Evolutionary conservation across 2,329 filamentous ascomycete species (phyloP).

Genomic region (Colletotrichum higginsianum): DNA sequence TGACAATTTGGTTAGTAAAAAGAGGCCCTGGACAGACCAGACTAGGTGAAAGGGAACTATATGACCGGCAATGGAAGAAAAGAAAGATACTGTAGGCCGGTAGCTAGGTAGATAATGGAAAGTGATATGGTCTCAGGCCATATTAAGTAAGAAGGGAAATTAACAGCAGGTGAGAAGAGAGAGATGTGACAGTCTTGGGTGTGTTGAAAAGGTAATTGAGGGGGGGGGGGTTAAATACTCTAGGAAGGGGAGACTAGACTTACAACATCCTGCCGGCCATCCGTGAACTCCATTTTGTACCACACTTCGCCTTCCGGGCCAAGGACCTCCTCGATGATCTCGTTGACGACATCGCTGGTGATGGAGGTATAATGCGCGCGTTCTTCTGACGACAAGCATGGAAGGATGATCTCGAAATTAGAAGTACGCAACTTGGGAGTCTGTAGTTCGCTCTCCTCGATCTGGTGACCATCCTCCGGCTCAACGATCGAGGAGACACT

Average conservation of each 20-base stretch:
- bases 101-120: too few species aligned
- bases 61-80: too few species aligned
- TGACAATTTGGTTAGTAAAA: too few species aligned
- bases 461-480: background rate
- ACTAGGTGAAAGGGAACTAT: too few species aligned
- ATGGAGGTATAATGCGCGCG: constrained; percentile 51
- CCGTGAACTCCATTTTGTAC: constrained; percentile 61
- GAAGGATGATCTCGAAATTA: constrained; percentile 52
- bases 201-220: too few species aligned
- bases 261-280: constrained; percentile 62
- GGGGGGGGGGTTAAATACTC: background rate
- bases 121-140: too few species aligned
- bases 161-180: background rate
- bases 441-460: background rate
- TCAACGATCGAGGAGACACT: background rate
- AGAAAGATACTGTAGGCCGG: too few species aligned
- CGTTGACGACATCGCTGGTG: constrained; percentile 56
- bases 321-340: constrained; percentile 51
- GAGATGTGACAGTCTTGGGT: too few species aligned
- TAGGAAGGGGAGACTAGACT: constrained; percentile 46
- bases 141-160: background rate
- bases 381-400: constrained; percentile 46
- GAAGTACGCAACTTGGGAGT: background rate
- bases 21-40: too few species aligned
- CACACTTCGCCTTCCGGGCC: constrained; percentile 46